These are phyloP conservation scores for Trichoderma harzianum DNA, from an alignment of 2,329 filamentous ascomycete genomes.

Conservation along the genomic window DNA sequence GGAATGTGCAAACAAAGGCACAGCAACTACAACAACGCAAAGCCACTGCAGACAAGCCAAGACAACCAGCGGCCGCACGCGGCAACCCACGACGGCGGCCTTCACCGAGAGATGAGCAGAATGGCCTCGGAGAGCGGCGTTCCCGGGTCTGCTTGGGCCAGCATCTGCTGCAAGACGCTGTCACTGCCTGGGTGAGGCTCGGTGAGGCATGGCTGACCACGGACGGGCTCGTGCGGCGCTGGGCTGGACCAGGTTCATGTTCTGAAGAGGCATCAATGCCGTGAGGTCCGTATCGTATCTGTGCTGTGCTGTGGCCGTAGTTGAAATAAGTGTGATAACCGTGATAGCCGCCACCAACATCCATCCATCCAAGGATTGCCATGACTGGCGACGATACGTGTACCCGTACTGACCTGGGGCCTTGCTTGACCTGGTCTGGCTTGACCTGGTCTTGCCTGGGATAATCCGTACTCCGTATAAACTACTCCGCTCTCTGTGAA, in stretches of 20 bases:
- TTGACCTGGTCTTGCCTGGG: background rate
- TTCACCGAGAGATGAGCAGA: background rate
- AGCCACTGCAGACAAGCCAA: background rate
- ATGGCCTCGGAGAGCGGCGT: background rate
- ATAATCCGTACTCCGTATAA: background rate
- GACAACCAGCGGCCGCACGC: background rate
- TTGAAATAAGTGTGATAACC: background rate
- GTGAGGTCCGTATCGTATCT: background rate
- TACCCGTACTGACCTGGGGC: background rate
- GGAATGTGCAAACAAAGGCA: background rate
- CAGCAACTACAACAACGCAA: background rate
- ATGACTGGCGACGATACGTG: background rate
- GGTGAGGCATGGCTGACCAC: conserved; percentile 9
- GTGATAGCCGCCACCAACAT: conserved; percentile 6
- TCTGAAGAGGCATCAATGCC: background rate
- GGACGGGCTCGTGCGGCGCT: conserved; percentile 6
- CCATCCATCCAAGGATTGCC: background rate
- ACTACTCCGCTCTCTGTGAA: background rate
- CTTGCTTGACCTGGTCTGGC: background rate
- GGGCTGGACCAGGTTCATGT: background rate
- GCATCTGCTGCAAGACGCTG: background rate
- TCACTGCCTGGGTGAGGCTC: background rate
- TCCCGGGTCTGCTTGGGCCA: background rate
- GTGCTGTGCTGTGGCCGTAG: background rate
- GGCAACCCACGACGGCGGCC: background rate